phyloP scores from a whole-genome alignment of 176 grass and related monocot genomes.

The Bolboschoenus planiculmis region DNA sequence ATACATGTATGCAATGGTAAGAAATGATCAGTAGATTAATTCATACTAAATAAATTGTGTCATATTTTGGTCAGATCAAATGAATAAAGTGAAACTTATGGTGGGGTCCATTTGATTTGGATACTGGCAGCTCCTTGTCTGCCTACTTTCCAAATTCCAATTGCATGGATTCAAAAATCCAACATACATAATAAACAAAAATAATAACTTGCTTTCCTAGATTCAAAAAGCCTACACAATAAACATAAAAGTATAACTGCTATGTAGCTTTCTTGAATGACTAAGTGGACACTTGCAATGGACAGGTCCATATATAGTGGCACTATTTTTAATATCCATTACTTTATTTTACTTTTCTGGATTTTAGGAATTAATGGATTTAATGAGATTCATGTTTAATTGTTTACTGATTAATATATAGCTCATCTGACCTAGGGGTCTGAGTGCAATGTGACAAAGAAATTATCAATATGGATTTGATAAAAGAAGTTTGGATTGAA shows the following conservation, averaged over 20 bases:
- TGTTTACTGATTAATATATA: neutral
- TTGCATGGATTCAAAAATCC: neutral
- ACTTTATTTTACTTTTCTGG: neutral
- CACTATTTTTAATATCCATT: too few relatives aligned
- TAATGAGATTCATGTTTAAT: neutral
- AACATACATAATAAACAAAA: neutral
- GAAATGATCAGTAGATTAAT: neutral
- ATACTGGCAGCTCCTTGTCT: neutral
- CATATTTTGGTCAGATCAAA: too few relatives aligned
- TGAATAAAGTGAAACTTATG: neutral
- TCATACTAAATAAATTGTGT: neutral
- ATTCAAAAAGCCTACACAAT: neutral
- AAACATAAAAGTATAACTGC: neutral
- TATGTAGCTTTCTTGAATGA: neutral
- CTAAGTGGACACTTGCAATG: neutral
- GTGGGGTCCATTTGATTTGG: neutral
- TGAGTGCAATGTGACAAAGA: too few relatives aligned
- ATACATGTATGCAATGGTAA: too few relatives aligned
- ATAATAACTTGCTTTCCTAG: neutral
- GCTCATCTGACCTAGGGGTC: neutral
- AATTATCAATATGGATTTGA: too few relatives aligned
- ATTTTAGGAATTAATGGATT: neutral
- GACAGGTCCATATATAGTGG: neutral
- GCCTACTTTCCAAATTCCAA: neutral
- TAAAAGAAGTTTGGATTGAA: too few relatives aligned